These are phyloP conservation scores for Skeletonema tropicum DNA, from an alignment of 108 stramenopile genomes.

Conservation along the genomic window DNA sequence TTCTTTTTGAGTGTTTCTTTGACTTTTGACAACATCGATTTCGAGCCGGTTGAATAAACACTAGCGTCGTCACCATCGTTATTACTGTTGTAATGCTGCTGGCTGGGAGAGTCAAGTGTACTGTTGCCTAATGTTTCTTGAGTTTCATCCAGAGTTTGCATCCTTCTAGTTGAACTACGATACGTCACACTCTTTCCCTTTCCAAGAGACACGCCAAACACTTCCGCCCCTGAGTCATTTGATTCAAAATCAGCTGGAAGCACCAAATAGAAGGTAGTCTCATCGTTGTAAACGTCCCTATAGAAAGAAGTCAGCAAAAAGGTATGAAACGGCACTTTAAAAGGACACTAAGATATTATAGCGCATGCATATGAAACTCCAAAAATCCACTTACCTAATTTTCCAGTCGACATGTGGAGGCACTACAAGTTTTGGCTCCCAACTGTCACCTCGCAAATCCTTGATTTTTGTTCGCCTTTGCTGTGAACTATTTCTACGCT, in stretches of 20 bases:
- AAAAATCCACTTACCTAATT: conserved; percentile 10
- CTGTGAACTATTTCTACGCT: background rate
- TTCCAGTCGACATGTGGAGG: conserved; percentile 36
- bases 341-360: background rate
- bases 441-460: conserved; percentile 6
- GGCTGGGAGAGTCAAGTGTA: conserved; percentile 2
- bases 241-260: conserved; percentile 30
- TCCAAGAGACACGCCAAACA: conserved; percentile 4
- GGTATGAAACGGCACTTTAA: background rate
- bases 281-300: conserved; percentile 33
- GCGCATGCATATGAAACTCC: no score
- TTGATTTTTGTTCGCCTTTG: background rate
- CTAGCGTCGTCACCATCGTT: conserved; percentile 7
- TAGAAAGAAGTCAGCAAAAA: background rate
- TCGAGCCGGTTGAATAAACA: conserved; percentile 3
- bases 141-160: conserved; percentile 7
- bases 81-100: background rate
- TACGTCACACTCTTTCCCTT: conserved; percentile 21
- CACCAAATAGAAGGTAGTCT: conserved; percentile 34
- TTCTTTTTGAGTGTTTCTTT: conserved; percentile 4
- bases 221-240: conserved; percentile 19
- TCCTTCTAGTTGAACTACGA: background rate
- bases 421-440: conserved; percentile 30
- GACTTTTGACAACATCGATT: background rate
- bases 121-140: background rate